These are phyloP conservation scores for Cunninghamia lanceolata DNA, from an alignment of 75 land plant genomes.

Conservation along the genomic window DNA sequence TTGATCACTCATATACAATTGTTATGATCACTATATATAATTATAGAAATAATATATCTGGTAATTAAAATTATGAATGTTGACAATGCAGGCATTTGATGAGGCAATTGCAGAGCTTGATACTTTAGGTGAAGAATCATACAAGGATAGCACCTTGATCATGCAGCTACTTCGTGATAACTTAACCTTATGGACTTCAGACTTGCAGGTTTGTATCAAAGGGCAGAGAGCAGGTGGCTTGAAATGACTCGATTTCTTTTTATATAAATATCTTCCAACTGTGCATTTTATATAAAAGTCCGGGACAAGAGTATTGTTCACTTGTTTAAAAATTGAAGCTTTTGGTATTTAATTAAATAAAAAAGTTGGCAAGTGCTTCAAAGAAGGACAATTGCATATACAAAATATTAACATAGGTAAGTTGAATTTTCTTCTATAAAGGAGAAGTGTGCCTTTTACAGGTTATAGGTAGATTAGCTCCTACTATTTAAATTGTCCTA, in stretches of 20 bases:
- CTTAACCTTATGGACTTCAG: conserved; percentile 73
- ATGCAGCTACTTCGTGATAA: conserved; percentile 75
- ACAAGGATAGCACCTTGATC: conserved; percentile 72
- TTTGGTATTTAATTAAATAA: not conserved
- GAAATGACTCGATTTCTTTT: no score
- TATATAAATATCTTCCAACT: not conserved
- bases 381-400: not conserved
- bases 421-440: not conserved
- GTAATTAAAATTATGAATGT: not conserved
- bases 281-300: not conserved
- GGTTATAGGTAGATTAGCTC: not conserved
- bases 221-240: no score
- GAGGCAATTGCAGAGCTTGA: conserved; percentile 76
- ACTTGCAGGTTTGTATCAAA: conserved; percentile 43
- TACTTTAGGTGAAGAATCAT: conserved; percentile 70
- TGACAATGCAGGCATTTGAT: conserved; percentile 53
- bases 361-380: not conserved
- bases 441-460: not conserved
- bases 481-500: not conserved
- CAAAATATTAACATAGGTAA: not conserved
- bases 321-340: not conserved
- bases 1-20: not conserved
- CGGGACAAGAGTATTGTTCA: not conserved
- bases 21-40: not conserved
- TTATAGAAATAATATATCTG: not conserved